phyloP scores from a whole-genome alignment of 1,284 basidiomycete species.

The Polyporus tsugae region DNA sequence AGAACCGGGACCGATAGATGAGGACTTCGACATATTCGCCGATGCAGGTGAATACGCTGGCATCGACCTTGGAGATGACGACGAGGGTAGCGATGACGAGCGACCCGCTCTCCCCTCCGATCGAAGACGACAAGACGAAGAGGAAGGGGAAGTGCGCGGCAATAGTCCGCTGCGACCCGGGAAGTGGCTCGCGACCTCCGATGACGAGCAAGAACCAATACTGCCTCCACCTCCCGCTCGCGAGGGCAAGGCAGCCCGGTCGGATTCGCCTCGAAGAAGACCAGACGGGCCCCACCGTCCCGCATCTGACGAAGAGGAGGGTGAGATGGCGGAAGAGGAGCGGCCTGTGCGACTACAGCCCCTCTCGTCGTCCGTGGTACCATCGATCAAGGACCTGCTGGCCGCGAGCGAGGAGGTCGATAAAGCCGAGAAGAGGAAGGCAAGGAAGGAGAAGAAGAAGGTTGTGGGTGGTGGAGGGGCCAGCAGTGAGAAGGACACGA shows the following conservation, averaged over 20 bases:
- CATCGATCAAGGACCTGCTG: constrained; percentile 83
- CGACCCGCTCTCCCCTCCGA: not conserved
- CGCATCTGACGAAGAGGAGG: constrained; percentile 33
- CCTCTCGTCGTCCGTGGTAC: constrained; percentile 76
- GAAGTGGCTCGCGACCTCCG: constrained; percentile 34
- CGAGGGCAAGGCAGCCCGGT: not conserved
- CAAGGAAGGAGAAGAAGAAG: constrained; percentile 77
- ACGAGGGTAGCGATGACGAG: constrained; percentile 42
- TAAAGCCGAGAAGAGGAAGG: constrained; percentile 68
- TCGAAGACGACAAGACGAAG: constrained; percentile 15
- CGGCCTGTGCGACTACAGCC: constrained; percentile 65
- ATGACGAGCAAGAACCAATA: constrained; percentile 30
- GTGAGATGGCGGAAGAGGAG: constrained; percentile 45
- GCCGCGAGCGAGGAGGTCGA: constrained; percentile 75
- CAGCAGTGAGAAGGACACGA: constrained; percentile 42
- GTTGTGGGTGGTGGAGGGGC: constrained; percentile 39
- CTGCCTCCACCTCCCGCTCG: constrained; percentile 16
- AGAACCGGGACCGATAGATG: constrained; percentile 47
- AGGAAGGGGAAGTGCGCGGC: constrained; percentile 25
- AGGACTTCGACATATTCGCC: constrained; percentile 84
- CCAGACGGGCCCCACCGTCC: constrained; percentile 18
- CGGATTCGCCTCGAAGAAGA: constrained; percentile 26
- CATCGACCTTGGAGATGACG: constrained; percentile 66
- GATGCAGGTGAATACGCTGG: constrained; percentile 87
- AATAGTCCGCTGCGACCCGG: constrained; percentile 20